phyloP scores from a whole-genome alignment of 176 grass and related monocot genomes.

The Zea mays region DNA sequence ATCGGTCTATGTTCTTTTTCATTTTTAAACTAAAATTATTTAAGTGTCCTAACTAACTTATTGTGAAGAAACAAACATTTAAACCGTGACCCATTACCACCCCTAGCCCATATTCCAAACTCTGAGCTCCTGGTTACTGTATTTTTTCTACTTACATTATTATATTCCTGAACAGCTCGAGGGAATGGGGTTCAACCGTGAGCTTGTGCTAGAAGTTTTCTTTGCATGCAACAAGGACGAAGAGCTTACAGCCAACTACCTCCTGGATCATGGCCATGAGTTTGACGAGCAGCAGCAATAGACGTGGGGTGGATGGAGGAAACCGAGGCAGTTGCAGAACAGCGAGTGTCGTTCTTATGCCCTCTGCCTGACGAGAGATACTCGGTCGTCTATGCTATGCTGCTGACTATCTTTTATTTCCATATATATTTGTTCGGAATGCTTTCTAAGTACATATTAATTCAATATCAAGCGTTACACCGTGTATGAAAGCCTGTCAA shows the following conservation, averaged over 20 bases:
- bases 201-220: slow-evolving; percentile 90
- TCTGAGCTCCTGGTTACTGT: background rate
- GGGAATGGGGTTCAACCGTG: slow-evolving; percentile 88
- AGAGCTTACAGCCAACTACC: slow-evolving; percentile 93
- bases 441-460: slow-evolving; percentile 66
- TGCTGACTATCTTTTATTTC: slow-evolving; percentile 44
- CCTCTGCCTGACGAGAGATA: slow-evolving; percentile 44
- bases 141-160: background rate
- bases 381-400: slow-evolving; percentile 30
- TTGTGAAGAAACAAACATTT: no score
- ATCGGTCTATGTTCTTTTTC: no score
- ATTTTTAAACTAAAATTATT: no score
- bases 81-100: no score
- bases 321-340: slow-evolving; percentile 26
- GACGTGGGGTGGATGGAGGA: slow-evolving; percentile 19
- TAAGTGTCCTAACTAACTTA: no score
- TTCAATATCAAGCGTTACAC: slow-evolving; percentile 43
- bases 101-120: no score
- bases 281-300: slow-evolving; percentile 83
- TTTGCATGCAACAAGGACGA: slow-evolving; percentile 99
- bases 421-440: slow-evolving; percentile 45
- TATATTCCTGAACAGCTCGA: slow-evolving; percentile 61
- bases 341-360: slow-evolving; percentile 38
- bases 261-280: slow-evolving; percentile 89
- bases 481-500: slow-evolving; percentile 32